Evolutionary conservation across 140 eudicot species (phyloP), one percentile per base, ranked within the genome.

Genomic region (Flaveria floridana): DNA sequence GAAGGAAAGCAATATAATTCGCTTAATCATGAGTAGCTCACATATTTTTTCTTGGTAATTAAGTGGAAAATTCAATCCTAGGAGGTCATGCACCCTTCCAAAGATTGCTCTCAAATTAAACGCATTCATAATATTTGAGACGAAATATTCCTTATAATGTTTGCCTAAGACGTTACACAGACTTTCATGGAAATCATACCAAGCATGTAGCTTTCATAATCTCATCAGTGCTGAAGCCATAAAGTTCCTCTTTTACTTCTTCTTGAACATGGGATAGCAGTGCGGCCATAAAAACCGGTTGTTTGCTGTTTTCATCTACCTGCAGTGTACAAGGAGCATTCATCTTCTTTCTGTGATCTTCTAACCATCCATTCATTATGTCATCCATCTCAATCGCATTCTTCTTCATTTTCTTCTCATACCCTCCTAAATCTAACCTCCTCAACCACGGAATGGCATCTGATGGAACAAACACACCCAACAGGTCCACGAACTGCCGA

Each of bases 381-480:
- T 1, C 11, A 37, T 80, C 85, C 5, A 63, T 26, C 55, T 69
- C 81, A 48, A 41, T 69, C 0, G 68, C 80, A 0, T 18, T 68
- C 62, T 73, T 53, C 69, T 70, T 74, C 85, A 80, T 80, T 28
- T 53, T 52, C 75, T 73, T 84, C 51, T 73, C 88, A 21, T 73
- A 46, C 30, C 88, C 85, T 42, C 87, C 82, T 14, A 80, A 26
- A 71, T 83, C 87, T 6, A 83, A 55, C 87, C 87, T 80, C 39
- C 84, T 77, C 19, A 84, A 61, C 14, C 6, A 66, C 0, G 87
- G 83, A 68, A 84, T 51, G 2, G 74, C 76, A 80, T 84, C 87
- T 0, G 77, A 76, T 42, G 77, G 72, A 1, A 53, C 78, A 76
- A 61, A 76, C 6, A 34, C 71, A 7, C 87, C 80, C 16, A 71